Evolutionary conservation across 768 basidiomycete species (phyloP).

Genomic region (Paxillus ammoniavirescens): DNA sequence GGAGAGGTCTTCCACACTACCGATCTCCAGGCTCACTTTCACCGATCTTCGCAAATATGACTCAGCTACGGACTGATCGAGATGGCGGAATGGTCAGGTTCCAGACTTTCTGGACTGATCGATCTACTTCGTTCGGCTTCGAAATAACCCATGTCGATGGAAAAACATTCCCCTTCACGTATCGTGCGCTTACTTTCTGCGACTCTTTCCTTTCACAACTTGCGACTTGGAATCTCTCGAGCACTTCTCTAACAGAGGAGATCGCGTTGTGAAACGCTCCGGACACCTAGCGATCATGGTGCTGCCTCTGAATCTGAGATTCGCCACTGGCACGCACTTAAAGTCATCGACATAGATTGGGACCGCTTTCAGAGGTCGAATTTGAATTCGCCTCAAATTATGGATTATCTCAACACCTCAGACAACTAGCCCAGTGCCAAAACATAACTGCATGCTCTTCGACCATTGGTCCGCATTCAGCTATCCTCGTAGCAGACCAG

Average conservation of each 20-base stretch:
- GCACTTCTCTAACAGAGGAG: conserved; percentile 7
- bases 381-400: conserved; percentile 7
- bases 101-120: no score
- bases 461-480: conserved; percentile 8
- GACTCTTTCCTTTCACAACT: conserved; percentile 13
- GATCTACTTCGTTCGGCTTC: conserved; percentile 12
- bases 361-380: conserved; percentile 11
- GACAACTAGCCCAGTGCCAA: conserved; percentile 6
- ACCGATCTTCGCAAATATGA: conserved; percentile 17
- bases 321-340: conserved; percentile 11
- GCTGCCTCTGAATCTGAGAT: conserved; percentile 5
- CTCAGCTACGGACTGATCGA: conserved; percentile 1
- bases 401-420: conserved; percentile 4
- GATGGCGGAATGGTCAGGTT: no score
- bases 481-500: no score
- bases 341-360: conserved; percentile 15
- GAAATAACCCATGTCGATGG: conserved; percentile 17
- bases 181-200: conserved; percentile 10
- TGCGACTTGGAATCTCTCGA: conserved; percentile 17
- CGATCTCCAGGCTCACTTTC: conserved; percentile 20
- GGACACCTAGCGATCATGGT: no score
- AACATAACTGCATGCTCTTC: conserved; percentile 20
- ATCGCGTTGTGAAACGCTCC: background rate
- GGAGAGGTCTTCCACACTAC: conserved; percentile 10
- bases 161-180: conserved; percentile 11